These are phyloP conservation scores for Mycena latifolia DNA, from an alignment of 768 basidiomycete species.

Conservation along the genomic window DNA sequence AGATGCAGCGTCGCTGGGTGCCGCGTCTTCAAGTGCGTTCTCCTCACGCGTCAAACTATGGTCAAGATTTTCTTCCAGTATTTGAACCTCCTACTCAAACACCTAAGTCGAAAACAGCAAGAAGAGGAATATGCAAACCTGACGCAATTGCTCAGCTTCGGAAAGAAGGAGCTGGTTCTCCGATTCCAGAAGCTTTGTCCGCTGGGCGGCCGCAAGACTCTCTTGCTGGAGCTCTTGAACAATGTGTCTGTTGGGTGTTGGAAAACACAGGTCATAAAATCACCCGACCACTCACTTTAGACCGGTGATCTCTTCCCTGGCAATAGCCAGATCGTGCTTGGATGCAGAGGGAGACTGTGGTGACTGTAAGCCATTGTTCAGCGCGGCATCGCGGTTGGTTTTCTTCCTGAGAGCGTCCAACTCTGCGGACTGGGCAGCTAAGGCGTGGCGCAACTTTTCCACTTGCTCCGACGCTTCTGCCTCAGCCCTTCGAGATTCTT, in stretches of 20 bases:
- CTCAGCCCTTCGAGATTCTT: slow-evolving; percentile 48
- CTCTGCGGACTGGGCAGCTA: slow-evolving; percentile 58
- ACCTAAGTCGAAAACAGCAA: slow-evolving; percentile 6
- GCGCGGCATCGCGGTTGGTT: slow-evolving; percentile 66
- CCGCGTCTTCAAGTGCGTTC: slow-evolving; percentile 45
- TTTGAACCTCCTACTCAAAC: slow-evolving; percentile 71
- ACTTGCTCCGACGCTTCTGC: slow-evolving; percentile 39
- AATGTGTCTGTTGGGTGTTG: slow-evolving; percentile 71
- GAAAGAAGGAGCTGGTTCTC: slow-evolving; percentile 80
- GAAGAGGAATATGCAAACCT: slow-evolving; percentile 55
- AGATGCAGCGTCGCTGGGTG: slow-evolving; percentile 49
- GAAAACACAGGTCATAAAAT: neutral
- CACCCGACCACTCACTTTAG: slow-evolving; percentile 70
- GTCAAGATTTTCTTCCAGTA: slow-evolving; percentile 83
- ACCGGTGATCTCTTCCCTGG: slow-evolving; percentile 80
- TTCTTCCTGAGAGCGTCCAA: slow-evolving; percentile 70
- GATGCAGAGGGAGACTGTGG: slow-evolving; percentile 51
- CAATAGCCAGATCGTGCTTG: slow-evolving; percentile 64
- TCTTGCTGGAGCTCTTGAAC: slow-evolving; percentile 92
- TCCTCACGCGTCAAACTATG: slow-evolving; percentile 67
- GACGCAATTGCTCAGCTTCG: slow-evolving; percentile 79
- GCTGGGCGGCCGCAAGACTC: slow-evolving; percentile 69
- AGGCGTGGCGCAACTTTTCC: slow-evolving; percentile 42
- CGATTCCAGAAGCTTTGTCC: slow-evolving; percentile 77
- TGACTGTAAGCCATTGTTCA: slow-evolving; percentile 56